Evolutionary conservation across 1,284 basidiomycete species (phyloP), one percentile per base, ranked within the genome.

Genomic region (Flammula alnicola): DNA sequence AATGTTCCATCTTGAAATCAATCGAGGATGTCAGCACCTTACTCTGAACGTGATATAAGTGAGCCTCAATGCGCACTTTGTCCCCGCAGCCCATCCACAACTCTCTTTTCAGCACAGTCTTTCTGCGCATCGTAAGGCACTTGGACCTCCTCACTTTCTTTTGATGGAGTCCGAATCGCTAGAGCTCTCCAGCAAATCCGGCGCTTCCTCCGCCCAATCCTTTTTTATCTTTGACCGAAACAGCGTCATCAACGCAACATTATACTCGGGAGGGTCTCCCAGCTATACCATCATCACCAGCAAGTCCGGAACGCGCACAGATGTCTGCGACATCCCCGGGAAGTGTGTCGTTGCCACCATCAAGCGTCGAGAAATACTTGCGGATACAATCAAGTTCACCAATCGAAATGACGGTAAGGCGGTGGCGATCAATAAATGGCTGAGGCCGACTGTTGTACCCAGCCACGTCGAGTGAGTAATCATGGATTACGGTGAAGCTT

Each of bases 371-470:
- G 54, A 55, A 19, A 19, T 55, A 11, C 32, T 55, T 12, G 27
- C 54, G 6, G 54, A 55, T 29, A 55, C 49, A 4, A 40, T 55
- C 31, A 52, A 55, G 36, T 49, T 55, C 30, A 31, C 43, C 20
- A 27, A 27, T 22, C 47, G 47, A 40, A 46, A 52, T 25, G 47
- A 39, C 27, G 44, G 43, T 5, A 42, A 33, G 19, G 40, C 47
- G 11, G 23, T 52, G 5, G 32, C 54, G 9, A 44, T 55, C 8
- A 55, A 49, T 20, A 46, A 52, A 37, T 55, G 54, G 49, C 31
- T 55, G 17, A 42, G 23, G 14, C 31, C 50, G 20, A 35, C 46
- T 12, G 45, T 47, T 17, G 37, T 45, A 19, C 43, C 46, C 12
- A 25, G 36, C 4, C 45, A 51, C 30, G 12, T 35, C 19, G 50